Percentiles rank a stretch among this genome's conserved stretches.
phyloP scores from a whole-genome alignment of 345 rosid genomes.

The Citrus trifoliata region DNA sequence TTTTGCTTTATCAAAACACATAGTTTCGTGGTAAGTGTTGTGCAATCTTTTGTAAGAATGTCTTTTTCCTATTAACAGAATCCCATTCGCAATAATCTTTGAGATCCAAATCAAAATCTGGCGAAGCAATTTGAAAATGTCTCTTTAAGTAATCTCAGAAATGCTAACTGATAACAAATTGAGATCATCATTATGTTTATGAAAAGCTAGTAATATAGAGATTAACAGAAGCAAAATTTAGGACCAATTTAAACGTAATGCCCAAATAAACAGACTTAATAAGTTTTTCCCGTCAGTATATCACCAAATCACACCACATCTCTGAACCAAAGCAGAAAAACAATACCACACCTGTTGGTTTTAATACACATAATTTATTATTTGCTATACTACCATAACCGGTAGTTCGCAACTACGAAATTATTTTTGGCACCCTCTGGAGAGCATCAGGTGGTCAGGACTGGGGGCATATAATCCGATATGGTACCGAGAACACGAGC shows the following conservation, averaged over 20 bases:
- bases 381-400: conserved; percentile 1
- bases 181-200: too few relatives aligned
- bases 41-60: too few relatives aligned
- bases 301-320: conserved; percentile 11
- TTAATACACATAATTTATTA: conserved; percentile 16
- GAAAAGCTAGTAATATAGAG: not conserved
- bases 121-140: too few relatives aligned
- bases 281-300: conserved; percentile 9
- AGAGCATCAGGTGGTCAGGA: conserved; percentile 67
- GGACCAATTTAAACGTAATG: not conserved
- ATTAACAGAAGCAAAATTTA: conserved; percentile 1
- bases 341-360: not conserved
- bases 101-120: not conserved
- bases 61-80: too few relatives aligned
- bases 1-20: too few relatives aligned
- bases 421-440: not conserved
- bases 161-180: not conserved
- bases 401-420: not conserved
- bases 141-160: not conserved
- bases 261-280: not conserved
- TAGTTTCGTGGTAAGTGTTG: too few relatives aligned
- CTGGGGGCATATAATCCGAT: conserved; percentile 93
- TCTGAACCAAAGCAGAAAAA: not conserved
- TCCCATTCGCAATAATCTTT: too few relatives aligned
- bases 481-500: conserved; percentile 81